Evolutionary conservation across 305 asterid genomes (phyloP), one percentile per base, ranked within the genome.

Genomic region (Coffea humblotiana): DNA sequence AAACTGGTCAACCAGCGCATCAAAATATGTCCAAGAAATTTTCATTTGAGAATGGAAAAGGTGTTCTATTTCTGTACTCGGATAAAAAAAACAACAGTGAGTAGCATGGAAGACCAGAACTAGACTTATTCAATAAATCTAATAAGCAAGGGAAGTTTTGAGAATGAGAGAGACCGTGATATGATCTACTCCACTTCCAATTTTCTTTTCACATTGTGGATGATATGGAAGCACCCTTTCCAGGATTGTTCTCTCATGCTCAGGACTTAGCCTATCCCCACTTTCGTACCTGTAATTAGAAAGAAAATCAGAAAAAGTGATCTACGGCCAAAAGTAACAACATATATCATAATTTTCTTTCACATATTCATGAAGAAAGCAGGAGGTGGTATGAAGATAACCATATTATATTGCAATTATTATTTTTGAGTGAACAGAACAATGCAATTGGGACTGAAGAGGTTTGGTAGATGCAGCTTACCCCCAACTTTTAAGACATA

Each of bases 211-310:
- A 79, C 78, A 83, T 78, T 91, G 93, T 1, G 99, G 99, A 89
- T 96, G 99, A 88, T 91, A 84, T 48, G 97, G 97, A 75, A 96
- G 98, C 89, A 96, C 80, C 88, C 94, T 94, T 74, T 92, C 94
- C 80, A 91, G 77, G 82, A 96, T 90, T 78, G 89, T 86, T 84
- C 84, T 90, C 88, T 94, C 92, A 74, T 96, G 98, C 71, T 92
- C 97, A 51, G 92, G 91, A 81, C 92, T 92, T 90, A 96, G 86
- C 79, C 89, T 88, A 78, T 92, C 94, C 71, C 99, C 99, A 83
- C 90, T 82, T 85, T 75, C 85, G 71, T 96, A 96, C 83, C 99
- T 96, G 90, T 85, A 82, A 66, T 76, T 58, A 6, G 74, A 84
- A 79, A 78, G 75, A 35, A 45, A 85, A 60, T 76, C 65, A 23